These are phyloP conservation scores for Leptodermis oblonga DNA, from an alignment of 257 asterid genomes.

Conservation along the genomic window DNA sequence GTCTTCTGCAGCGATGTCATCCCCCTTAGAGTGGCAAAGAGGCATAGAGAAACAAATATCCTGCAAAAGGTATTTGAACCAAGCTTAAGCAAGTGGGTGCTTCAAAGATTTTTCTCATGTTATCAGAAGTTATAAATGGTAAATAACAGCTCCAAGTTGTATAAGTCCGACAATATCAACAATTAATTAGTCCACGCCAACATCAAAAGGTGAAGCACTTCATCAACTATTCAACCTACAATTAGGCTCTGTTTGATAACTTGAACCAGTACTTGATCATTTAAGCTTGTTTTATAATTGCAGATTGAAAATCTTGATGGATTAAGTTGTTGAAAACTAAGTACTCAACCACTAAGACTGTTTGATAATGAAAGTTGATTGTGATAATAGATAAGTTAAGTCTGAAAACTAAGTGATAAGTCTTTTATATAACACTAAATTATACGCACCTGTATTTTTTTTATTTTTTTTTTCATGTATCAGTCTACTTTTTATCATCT, in stretches of 20 bases:
- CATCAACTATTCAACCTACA: neutral
- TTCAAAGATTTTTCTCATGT: slow-evolving; percentile 2
- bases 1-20: slow-evolving; percentile 76
- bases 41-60: slow-evolving; percentile 87
- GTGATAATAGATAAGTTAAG: neutral
- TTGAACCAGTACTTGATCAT: neutral
- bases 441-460: neutral
- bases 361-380: neutral
- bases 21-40: slow-evolving; percentile 66
- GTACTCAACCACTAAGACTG: neutral
- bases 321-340: no score
- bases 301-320: neutral
- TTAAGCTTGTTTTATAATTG: neutral
- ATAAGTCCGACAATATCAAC: neutral
- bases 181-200: neutral
- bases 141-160: neutral
- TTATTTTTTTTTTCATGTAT: neutral
- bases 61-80: slow-evolving; percentile 40
- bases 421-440: neutral
- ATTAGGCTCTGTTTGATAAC: neutral
- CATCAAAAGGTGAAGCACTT: neutral
- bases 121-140: neutral
- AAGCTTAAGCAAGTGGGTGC: slow-evolving; percentile 1
- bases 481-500: neutral
- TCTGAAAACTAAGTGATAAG: neutral